Evolutionary conservation across 352 stramenopile species (phyloP).

Genomic region (Globisporangium abappressorium): DNA sequence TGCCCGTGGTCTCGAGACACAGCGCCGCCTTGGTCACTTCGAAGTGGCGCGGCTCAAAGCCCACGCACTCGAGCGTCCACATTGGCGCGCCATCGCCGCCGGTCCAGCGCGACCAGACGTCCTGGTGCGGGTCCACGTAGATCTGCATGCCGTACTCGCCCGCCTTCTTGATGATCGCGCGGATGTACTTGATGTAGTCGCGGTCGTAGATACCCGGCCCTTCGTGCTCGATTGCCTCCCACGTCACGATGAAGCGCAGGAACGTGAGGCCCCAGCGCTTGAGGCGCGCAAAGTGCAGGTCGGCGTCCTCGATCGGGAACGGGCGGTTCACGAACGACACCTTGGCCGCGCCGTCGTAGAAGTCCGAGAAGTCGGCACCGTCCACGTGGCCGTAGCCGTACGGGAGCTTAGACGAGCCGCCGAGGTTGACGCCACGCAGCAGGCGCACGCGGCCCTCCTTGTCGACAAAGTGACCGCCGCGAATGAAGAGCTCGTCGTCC

Average conservation of each 20-base stretch:
- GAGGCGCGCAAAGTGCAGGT: constrained; percentile 74
- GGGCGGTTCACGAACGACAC: constrained; percentile 83
- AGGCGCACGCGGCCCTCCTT: constrained; percentile 63
- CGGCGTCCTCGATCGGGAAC: constrained; percentile 84
- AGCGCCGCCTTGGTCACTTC: constrained; percentile 68
- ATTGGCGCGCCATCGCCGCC: constrained; percentile 87
- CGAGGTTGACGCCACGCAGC: constrained; percentile 86
- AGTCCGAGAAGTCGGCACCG: constrained; percentile 20
- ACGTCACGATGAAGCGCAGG: constrained; percentile 84
- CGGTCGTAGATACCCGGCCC: constrained; percentile 80
- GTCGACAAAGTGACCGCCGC: constrained; percentile 80
- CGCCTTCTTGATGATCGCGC: constrained; percentile 53
- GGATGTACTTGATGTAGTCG: constrained; percentile 82
- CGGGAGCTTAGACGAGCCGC: constrained; percentile 87
- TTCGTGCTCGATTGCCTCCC: constrained; percentile 89
- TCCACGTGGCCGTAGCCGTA: constrained; percentile 52
- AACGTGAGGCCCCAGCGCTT: constrained; percentile 84
- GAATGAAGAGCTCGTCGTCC: constrained; percentile 33
- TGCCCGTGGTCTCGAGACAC: constrained; percentile 61
- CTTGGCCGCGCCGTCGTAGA: constrained; percentile 46
- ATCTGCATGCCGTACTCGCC: constrained; percentile 64
- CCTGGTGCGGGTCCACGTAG: constrained; percentile 90
- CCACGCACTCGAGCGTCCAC: constrained; percentile 85
- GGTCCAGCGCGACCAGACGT: constrained; percentile 91
- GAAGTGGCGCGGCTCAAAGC: constrained; percentile 77